Conservation (phyloP, 495 filamentous ascomycete species). For the Xylaria sp. region DNA sequence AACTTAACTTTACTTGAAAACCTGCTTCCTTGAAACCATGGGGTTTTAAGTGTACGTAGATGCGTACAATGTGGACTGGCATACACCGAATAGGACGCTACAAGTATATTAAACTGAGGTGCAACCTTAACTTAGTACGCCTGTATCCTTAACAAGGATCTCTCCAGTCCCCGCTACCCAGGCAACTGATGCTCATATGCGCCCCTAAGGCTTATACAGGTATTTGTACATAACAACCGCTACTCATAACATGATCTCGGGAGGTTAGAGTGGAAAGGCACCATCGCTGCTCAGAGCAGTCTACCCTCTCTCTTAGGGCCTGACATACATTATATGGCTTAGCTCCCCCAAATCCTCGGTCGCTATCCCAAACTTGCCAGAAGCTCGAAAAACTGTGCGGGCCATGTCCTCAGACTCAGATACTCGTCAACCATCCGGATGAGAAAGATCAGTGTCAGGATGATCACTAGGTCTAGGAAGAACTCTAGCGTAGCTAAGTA, state of each 20-base stretch:
- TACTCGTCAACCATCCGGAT: neutral
- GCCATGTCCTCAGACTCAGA: neutral
- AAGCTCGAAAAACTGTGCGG: neutral
- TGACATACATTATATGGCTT: neutral
- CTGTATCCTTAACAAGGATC: neutral
- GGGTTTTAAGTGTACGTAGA: neutral
- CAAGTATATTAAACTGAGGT: neutral
- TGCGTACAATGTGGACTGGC: neutral
- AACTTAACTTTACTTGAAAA: neutral
- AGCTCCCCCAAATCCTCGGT: neutral
- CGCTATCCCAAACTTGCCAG: neutral
- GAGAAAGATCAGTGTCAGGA: neutral
- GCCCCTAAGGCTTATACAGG: neutral
- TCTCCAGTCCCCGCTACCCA: neutral
- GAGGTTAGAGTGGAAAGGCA: neutral
- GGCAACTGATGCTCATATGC: neutral
- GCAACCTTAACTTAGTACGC: neutral
- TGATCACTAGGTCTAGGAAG: neutral
- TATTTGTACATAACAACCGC: neutral
- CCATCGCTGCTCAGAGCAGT: neutral
- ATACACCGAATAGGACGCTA: neutral
- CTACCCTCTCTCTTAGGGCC: neutral
- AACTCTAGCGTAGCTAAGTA: neutral
- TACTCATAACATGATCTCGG: neutral
- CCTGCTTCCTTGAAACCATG: neutral